These are phyloP conservation scores for Phytopythium sindhum DNA, from an alignment of 352 stramenopile species.

Conservation along the genomic window DNA sequence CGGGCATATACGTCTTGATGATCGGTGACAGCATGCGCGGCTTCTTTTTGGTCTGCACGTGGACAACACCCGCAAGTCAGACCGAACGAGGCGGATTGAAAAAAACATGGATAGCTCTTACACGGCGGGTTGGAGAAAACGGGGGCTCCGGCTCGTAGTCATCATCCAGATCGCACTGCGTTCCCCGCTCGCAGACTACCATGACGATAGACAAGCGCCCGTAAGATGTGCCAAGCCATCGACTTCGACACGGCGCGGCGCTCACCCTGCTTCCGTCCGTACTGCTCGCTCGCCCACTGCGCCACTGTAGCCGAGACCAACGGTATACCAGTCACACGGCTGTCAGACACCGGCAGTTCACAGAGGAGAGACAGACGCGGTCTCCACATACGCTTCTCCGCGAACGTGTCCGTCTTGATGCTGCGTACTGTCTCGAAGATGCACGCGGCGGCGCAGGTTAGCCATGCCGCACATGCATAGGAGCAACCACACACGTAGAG, in stretches of 20 bases:
- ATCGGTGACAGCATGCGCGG: not conserved
- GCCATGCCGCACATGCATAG: not conserved
- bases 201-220: constrained; percentile 1
- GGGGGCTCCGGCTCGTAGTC: constrained; percentile 13
- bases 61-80: not conserved
- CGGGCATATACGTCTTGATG: not conserved
- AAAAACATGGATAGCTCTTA: not conserved
- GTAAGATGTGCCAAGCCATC: not conserved
- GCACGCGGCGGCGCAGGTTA: not conserved
- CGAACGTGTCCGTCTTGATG: constrained; percentile 23
- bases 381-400: constrained; percentile 21
- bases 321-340: not conserved
- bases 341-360: not conserved
- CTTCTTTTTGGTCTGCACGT: not conserved
- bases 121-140: constrained; percentile 9
- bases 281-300: constrained; percentile 26
- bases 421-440: constrained; percentile 16
- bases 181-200: constrained; percentile 21
- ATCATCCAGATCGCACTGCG: constrained; percentile 22
- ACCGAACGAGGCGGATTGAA: not conserved
- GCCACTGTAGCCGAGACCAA: constrained; percentile 13
- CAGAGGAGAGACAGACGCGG: not conserved
- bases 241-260: not conserved
- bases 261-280: constrained; percentile 6
- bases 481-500: not conserved